These are phyloP conservation scores for Aspergillus proliferans DNA, from an alignment of 2,329 filamentous ascomycete genomes.

Conservation along the genomic window DNA sequence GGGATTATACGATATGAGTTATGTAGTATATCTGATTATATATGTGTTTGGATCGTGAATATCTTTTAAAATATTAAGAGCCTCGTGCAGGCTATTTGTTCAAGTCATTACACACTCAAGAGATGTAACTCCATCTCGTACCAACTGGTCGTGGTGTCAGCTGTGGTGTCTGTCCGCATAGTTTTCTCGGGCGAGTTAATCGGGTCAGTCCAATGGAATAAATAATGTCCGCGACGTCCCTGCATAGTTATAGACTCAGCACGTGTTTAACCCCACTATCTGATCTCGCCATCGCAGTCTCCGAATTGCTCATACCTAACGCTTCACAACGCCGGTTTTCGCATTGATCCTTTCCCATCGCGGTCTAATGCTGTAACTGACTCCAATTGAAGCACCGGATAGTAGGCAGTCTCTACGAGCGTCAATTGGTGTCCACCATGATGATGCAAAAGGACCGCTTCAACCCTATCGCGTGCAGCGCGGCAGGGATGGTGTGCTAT, in stretches of 20 bases:
- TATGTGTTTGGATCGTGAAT: too few relatives aligned
- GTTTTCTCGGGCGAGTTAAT: too few relatives aligned
- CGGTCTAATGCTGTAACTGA: background rate
- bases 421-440: slow-evolving; percentile 3
- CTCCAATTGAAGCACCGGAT: background rate
- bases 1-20: too few relatives aligned
- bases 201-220: too few relatives aligned
- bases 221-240: too few relatives aligned
- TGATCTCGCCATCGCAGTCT: slow-evolving; percentile 14
- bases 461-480: slow-evolving; percentile 9
- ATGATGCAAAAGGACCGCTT: background rate
- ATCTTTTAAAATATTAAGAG: too few relatives aligned
- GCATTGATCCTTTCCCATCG: background rate
- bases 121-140: too few relatives aligned
- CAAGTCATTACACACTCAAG: too few relatives aligned
- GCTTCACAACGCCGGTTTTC: background rate
- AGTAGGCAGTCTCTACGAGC: background rate
- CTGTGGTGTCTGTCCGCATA: too few relatives aligned
- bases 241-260: background rate
- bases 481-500: slow-evolving; percentile 13
- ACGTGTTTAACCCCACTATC: background rate
- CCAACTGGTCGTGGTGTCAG: too few relatives aligned
- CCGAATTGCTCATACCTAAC: slow-evolving; percentile 16
- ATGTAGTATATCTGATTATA: too few relatives aligned
- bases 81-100: too few relatives aligned